phyloP scores from a whole-genome alignment of 805 yeast species.

The Myxozyma monticola region DNA sequence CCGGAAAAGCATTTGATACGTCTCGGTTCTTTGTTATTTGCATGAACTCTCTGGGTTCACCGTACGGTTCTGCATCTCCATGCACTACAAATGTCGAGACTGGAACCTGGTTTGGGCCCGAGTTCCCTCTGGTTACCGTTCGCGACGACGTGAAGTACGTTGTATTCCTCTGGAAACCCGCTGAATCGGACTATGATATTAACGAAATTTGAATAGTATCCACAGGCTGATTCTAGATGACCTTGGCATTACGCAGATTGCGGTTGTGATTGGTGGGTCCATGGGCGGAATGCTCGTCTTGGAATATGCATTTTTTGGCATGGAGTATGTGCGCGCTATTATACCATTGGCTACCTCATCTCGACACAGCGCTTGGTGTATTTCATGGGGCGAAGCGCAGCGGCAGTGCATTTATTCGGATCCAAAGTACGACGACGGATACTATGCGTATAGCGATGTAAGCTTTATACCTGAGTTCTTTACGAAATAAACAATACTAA shows the following conservation, averaged over 20 bases:
- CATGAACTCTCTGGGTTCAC: constrained; percentile 90
- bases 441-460: constrained; percentile 63
- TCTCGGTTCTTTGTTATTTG: constrained; percentile 82
- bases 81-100: constrained; percentile 76
- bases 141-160: constrained; percentile 70
- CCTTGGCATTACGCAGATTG: constrained; percentile 74
- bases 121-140: constrained; percentile 90
- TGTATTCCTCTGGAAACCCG: neutral
- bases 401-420: constrained; percentile 94
- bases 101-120: constrained; percentile 83
- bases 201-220: constrained; percentile 42
- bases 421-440: constrained; percentile 89
- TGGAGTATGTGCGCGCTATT: constrained; percentile 63
- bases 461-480: neutral
- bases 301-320: constrained; percentile 78
- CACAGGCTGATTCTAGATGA: constrained; percentile 77
- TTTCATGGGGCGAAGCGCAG: constrained; percentile 98
- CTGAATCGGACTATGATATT: no score
- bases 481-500: neutral
- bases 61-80: constrained; percentile 95
- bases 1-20: constrained; percentile 86
- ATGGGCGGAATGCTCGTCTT: constrained; percentile 98
- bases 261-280: constrained; percentile 91
- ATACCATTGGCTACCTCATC: constrained; percentile 93
- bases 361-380: constrained; percentile 96